phyloP scores from a whole-genome alignment of 148 eudicot genomes.

The Heliamphora exappendiculata region DNA sequence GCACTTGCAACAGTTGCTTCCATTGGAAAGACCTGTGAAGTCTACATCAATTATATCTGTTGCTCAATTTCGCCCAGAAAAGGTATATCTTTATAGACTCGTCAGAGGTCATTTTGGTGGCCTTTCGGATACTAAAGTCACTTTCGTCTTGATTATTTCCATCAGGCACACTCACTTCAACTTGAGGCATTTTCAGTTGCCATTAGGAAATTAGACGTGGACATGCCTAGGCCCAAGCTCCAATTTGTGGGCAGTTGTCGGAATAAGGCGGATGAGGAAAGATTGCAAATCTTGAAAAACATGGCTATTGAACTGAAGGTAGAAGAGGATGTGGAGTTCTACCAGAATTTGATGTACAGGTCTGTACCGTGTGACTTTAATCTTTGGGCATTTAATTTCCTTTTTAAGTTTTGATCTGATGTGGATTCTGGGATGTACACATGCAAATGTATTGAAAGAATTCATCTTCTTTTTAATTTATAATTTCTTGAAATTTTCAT shows the following conservation, averaged over 20 bases:
- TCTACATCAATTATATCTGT: conserved; percentile 68
- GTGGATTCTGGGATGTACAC: background rate
- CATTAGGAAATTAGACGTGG: conserved; percentile 39
- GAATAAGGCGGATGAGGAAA: conserved; percentile 75
- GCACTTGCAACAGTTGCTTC: conserved; percentile 48
- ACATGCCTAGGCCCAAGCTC: conserved; percentile 65
- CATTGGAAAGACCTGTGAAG: conserved; percentile 52
- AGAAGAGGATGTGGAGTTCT: conserved; percentile 74
- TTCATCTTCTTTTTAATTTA: background rate
- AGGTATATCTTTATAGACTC: conserved; percentile 49
- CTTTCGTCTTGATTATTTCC: conserved; percentile 14
- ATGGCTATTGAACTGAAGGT: conserved; percentile 61
- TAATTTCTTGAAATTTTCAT: background rate
- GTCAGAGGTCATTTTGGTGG: conserved; percentile 13
- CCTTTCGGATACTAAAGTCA: conserved; percentile 8
- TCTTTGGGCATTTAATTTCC: background rate
- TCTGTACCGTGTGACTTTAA: conserved; percentile 21
- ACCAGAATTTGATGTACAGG: conserved; percentile 82
- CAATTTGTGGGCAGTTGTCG: conserved; percentile 96
- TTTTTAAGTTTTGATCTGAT: background rate
- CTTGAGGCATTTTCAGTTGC: conserved; percentile 85
- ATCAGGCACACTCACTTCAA: conserved; percentile 85
- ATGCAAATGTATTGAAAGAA: background rate
- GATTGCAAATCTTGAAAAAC: conserved; percentile 72
- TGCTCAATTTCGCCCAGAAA: conserved; percentile 99